Evolutionary conservation across 331 rosid species (phyloP).

Genomic region (Prunus yedoensis): DNA sequence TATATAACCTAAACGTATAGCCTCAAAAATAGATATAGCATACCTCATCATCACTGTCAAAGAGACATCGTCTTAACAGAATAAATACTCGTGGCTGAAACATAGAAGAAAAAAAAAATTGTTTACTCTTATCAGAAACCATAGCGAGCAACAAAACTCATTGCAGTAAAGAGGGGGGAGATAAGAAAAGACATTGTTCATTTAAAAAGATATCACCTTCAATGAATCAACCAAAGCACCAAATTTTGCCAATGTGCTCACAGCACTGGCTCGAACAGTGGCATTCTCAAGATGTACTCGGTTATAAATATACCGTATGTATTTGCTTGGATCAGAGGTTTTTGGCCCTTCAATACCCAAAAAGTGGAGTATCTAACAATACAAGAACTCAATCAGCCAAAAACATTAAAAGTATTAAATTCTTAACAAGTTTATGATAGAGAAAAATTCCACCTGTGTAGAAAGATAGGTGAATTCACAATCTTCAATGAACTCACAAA

Average conservation of each 20-base stretch:
- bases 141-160: conserved; percentile 9
- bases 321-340: conserved; percentile 96
- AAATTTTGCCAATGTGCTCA: conserved; percentile 96
- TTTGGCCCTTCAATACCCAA: conserved; percentile 98
- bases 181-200: conserved; percentile 2
- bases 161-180: not conserved
- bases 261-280: conserved; percentile 96
- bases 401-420: conserved; percentile 21
- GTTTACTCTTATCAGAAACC: conserved; percentile 31
- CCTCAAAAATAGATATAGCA: conserved; percentile 12
- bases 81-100: conserved; percentile 90
- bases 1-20: conserved; percentile 15
- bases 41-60: conserved; percentile 99
- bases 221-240: conserved; percentile 87
- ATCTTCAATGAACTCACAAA: conserved; percentile 98
- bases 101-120: conserved; percentile 21
- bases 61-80: conserved; percentile 85
- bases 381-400: conserved; percentile 5
- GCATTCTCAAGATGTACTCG: conserved; percentile 99
- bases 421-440: conserved; percentile 13
- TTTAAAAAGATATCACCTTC: conserved; percentile 50
- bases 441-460: conserved; percentile 70
- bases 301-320: conserved; percentile 86
- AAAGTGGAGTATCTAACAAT: conserved; percentile 83
- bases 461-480: conserved; percentile 98